Conservation (phyloP, 352 stramenopile genomes). For the Pythium aphanidermatum region DNA sequence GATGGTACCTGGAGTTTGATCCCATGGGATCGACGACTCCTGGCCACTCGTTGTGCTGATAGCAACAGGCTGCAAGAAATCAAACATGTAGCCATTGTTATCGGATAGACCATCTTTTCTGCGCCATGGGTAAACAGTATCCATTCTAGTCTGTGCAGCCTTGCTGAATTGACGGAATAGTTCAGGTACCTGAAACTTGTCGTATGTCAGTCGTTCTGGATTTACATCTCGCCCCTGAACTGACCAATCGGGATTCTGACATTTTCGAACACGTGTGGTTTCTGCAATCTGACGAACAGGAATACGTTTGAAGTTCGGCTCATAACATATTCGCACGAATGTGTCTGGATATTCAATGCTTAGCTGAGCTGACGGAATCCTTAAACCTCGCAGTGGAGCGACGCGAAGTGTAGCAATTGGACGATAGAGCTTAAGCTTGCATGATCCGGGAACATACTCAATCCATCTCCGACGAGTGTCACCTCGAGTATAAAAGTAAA, state of each 20-base stretch:
- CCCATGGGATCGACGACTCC: constrained; percentile 21
- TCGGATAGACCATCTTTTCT: constrained; percentile 15
- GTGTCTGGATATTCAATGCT: constrained; percentile 12
- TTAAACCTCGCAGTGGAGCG: constrained; percentile 20
- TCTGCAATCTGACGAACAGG: constrained; percentile 26
- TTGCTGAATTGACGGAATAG: too few relatives aligned
- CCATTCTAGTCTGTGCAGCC: too few relatives aligned
- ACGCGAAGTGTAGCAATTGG: constrained; percentile 28
- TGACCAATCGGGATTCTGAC: constrained; percentile 19
- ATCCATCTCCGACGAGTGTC: constrained; percentile 27
- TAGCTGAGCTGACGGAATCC: background rate
- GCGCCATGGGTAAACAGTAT: constrained; percentile 27
- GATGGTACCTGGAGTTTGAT: constrained; percentile 18
- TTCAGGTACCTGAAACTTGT: too few relatives aligned
- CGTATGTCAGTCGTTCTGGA: too few relatives aligned
- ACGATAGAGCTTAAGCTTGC: constrained; percentile 21
- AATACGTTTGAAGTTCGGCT: constrained; percentile 34
- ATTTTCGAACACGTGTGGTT: constrained; percentile 19
- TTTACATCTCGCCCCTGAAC: constrained; percentile 5
- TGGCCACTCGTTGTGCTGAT: constrained; percentile 6
- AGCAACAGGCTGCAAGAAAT: constrained; percentile 22
- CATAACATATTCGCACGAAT: constrained; percentile 29
- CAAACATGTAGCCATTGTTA: constrained; percentile 28
- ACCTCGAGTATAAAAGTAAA: constrained; percentile 11
- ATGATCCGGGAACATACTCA: constrained; percentile 8